Evolutionary conservation across 768 basidiomycete genomes (phyloP), one percentile per base, ranked within the genome.

Genomic region (Leccinum ochraceum): DNA sequence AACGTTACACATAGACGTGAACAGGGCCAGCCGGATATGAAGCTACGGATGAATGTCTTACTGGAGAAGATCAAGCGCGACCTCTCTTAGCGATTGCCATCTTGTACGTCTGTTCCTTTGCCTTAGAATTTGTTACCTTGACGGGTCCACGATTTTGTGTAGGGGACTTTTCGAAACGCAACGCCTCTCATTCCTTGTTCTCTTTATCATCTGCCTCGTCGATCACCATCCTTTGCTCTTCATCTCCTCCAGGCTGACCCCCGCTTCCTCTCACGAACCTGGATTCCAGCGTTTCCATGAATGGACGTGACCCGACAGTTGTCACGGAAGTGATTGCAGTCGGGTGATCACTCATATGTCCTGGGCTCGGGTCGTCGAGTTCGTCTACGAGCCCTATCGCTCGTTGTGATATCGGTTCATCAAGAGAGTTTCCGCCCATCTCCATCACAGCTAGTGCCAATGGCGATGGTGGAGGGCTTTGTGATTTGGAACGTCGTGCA

Each of bases 31-130:
- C 86, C 86, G n/a, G 80, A 84, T 69, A 95, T 96, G 94, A 90
- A 88, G 68, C 75, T 90, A 53, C 86, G 93, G 54, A 95, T 96
- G 92, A 85, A 86, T 62, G 87, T 84, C 30, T 81, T 96, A 81
- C 81, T 96, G 60, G 91, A 93, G 72, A 88, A 89, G 75, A 94
- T 96, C 65, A 89, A 91, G 72, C 83, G 81, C 53, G 82, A 87
- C 67, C 71, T 75, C 42, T 69, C 75, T 57, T 85, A 71, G 72
- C 51, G 36, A 59, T 57, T 11, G 13, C 32, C 9, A 24, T 56
- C 24, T 20, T n/a, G 61, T 59, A 28, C 11, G 67, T 58, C 30
- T 30, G 46, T 50, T 59, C 10, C 24, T 46, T 51, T 9, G 3
- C 30, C 53, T 20, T 16, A 49, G 28, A 20, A 17, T 49, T 37